A percentile compares a stretch with the other conserved stretches of the same genome.
Evolutionary conservation across 345 rosid genomes (phyloP).

Genomic region (Sonneratia caseolaris): DNA sequence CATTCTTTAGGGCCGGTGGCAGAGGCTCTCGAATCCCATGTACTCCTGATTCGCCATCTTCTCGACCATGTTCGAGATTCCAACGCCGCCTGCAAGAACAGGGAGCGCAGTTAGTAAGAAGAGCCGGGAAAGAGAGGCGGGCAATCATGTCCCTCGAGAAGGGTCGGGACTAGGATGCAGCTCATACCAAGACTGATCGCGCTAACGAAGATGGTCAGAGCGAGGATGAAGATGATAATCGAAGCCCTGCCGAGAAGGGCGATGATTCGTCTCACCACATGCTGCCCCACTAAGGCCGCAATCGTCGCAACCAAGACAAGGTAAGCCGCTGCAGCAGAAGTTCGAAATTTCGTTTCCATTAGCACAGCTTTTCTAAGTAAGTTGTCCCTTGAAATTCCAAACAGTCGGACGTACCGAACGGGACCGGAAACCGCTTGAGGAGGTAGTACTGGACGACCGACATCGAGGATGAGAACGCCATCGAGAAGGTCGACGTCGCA

Average conservation of each 20-base stretch:
- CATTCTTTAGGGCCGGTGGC: slow-evolving; percentile 21
- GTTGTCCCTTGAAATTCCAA: too few relatives aligned
- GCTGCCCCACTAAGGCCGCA: slow-evolving; percentile 56
- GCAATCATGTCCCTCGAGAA: not conserved
- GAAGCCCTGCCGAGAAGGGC: slow-evolving; percentile 61
- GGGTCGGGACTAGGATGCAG: not conserved
- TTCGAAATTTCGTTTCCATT: not conserved
- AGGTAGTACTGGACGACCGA: slow-evolving; percentile 62
- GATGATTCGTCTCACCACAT: slow-evolving; percentile 45
- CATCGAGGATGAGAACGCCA: slow-evolving; percentile 62
- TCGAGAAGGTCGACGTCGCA: slow-evolving; percentile 66
- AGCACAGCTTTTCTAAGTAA: too few relatives aligned
- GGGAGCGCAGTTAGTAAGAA: not conserved
- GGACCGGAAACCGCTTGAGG: slow-evolving; percentile 55
- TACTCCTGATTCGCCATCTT: slow-evolving; percentile 50
- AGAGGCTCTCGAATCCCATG: slow-evolving; percentile 63
- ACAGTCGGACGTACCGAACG: slow-evolving; percentile 31
- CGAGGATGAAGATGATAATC: slow-evolving; percentile 53
- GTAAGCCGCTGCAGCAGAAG: slow-evolving; percentile 37
- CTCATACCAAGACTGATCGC: slow-evolving; percentile 48
- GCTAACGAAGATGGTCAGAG: slow-evolving; percentile 53
- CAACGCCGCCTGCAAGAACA: slow-evolving; percentile 46
- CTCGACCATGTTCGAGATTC: slow-evolving; percentile 48
- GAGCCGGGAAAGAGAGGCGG: not conserved
- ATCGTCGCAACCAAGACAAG: slow-evolving; percentile 43